Conservation (phyloP, 2,329 filamentous ascomycete genomes). For the Microdochium bolleyi region DNA sequence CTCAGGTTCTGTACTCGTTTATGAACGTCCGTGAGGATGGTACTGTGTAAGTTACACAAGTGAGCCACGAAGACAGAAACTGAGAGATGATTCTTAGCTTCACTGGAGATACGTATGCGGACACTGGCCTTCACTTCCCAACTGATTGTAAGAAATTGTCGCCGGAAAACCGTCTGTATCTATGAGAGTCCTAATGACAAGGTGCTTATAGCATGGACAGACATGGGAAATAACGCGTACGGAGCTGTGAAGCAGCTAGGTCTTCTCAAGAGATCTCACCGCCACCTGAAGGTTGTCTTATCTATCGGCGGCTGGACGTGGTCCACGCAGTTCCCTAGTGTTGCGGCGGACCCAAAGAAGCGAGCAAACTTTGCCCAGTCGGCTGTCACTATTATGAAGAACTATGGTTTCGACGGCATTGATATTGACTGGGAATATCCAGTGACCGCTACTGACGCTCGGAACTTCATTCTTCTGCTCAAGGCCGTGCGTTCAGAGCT, state of each 20-base stretch:
- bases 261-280: conserved; percentile 68
- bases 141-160: conserved; percentile 53
- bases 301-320: conserved; percentile 85
- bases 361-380: conserved; percentile 62
- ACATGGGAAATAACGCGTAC: conserved; percentile 64
- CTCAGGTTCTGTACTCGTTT: conserved; percentile 75
- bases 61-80: conserved; percentile 4
- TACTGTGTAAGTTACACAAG: conserved; percentile 48
- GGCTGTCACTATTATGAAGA: conserved; percentile 61
- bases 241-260: conserved; percentile 76
- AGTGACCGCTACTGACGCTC: conserved; percentile 26
- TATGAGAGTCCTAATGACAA: too few species aligned
- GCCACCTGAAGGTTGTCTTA: conserved; percentile 71
- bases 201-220: conserved; percentile 44
- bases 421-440: conserved; percentile 34
- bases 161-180: conserved; percentile 1
- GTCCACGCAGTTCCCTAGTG: conserved; percentile 64
- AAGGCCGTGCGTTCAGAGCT: conserved; percentile 35
- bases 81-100: conserved; percentile 25
- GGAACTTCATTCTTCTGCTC: conserved; percentile 36
- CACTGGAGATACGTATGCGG: conserved; percentile 62
- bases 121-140: conserved; percentile 65
- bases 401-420: conserved; percentile 53
- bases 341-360: conserved; percentile 53
- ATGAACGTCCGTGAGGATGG: conserved; percentile 66